Evolutionary conservation across 768 basidiomycete genomes (phyloP).

Genomic region (Termitomyces sp.): DNA sequence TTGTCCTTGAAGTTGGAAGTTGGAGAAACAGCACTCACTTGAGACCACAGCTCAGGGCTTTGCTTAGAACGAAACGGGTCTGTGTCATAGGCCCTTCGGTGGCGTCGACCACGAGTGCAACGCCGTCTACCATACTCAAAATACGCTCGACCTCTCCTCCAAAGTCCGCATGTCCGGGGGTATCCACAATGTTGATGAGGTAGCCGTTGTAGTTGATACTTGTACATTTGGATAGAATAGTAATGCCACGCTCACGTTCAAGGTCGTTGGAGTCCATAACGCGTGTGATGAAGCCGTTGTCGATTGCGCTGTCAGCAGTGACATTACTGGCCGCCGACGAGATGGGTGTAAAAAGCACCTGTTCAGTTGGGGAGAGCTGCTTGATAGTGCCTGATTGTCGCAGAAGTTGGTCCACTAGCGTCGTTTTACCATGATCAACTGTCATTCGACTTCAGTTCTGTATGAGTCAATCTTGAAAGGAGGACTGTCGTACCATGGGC

Average conservation of each 20-base stretch:
- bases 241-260: slow-evolving; percentile 56
- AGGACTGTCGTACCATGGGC: slow-evolving; percentile 35
- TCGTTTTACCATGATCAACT: slow-evolving; percentile 53
- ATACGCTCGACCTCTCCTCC: slow-evolving; percentile 59
- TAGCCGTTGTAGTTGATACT: slow-evolving; percentile 43
- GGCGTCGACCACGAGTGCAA: slow-evolving; percentile 54
- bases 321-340: slow-evolving; percentile 20
- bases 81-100: slow-evolving; percentile 62
- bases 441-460: not conserved
- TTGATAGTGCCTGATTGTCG: slow-evolving; percentile 45
- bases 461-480: not conserved
- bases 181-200: slow-evolving; percentile 56
- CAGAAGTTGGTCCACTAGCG: slow-evolving; percentile 45
- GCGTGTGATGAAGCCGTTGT: slow-evolving; percentile 35
- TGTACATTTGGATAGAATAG: slow-evolving; percentile 56
- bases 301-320: slow-evolving; percentile 28
- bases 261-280: slow-evolving; percentile 50
- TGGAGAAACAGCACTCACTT: slow-evolving; percentile 22
- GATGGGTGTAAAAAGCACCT: slow-evolving; percentile 27
- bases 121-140: slow-evolving; percentile 57
- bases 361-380: slow-evolving; percentile 30
- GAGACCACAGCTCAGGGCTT: slow-evolving; percentile 37
- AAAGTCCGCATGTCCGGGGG: slow-evolving; percentile 60
- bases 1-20: not conserved
- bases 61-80: slow-evolving; percentile 46